These are phyloP conservation scores for Xylaria scruposa DNA, from an alignment of 495 filamentous ascomycete genomes.

Conservation along the genomic window DNA sequence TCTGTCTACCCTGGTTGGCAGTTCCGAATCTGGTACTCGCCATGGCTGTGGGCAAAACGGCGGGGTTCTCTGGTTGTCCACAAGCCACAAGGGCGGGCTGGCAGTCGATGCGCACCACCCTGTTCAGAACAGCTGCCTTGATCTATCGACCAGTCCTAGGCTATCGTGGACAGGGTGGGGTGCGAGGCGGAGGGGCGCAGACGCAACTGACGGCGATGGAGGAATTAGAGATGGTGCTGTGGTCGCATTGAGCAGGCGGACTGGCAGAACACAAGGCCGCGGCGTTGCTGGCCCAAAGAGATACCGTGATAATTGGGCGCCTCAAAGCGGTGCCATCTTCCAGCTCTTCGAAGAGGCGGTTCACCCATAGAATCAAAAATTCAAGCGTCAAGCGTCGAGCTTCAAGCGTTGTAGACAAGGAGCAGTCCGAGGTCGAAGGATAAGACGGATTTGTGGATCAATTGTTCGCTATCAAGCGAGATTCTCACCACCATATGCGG, in stretches of 20 bases:
- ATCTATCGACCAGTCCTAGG: background rate
- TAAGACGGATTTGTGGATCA: slow-evolving; percentile 25
- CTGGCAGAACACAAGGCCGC: slow-evolving; percentile 5
- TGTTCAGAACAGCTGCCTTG: slow-evolving; percentile 33
- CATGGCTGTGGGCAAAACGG: slow-evolving; percentile 40
- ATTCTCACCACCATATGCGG: slow-evolving; percentile 35
- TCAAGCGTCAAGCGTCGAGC: slow-evolving; percentile 2
- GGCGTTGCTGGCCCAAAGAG: slow-evolving; percentile 11
- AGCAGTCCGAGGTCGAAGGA: background rate
- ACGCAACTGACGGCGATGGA: slow-evolving; percentile 16
- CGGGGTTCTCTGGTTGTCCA: slow-evolving; percentile 32
- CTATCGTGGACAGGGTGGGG: slow-evolving; percentile 20
- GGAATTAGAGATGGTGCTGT: slow-evolving; percentile 3
- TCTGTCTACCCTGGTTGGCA: slow-evolving; percentile 55
- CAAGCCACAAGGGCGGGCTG: slow-evolving; percentile 25
- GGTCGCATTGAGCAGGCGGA: slow-evolving; percentile 20
- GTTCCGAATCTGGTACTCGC: slow-evolving; percentile 51
- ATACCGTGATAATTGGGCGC: slow-evolving; percentile 27
- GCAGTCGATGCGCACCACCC: slow-evolving; percentile 31
- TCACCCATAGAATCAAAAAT: slow-evolving; percentile 36
- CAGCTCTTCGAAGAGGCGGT: slow-evolving; percentile 28
- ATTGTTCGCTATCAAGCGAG: slow-evolving; percentile 30
- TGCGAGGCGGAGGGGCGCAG: slow-evolving; percentile 19
- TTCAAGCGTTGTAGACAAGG: slow-evolving; percentile 10
- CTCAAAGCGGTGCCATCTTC: slow-evolving; percentile 46